Evolutionary conservation across 306 rosid species (phyloP).

Genomic region (Cicer bijugum): DNA sequence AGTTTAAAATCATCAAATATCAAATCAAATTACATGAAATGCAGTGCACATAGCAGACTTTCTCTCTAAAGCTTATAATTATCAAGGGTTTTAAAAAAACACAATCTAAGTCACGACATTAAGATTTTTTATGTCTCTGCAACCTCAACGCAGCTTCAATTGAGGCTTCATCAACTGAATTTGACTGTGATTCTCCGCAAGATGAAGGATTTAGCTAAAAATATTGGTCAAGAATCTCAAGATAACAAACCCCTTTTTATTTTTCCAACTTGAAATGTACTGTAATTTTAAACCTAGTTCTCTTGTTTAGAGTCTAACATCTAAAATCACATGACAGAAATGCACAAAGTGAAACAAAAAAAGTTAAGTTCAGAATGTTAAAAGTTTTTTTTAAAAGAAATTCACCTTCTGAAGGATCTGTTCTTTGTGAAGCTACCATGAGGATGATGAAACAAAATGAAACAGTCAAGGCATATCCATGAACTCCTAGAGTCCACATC

Average conservation of each 20-base stretch:
- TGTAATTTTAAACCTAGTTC: not conserved
- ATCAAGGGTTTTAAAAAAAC: not conserved
- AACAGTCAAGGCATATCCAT: slow-evolving; percentile 54
- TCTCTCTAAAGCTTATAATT: not conserved
- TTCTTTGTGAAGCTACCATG: slow-evolving; percentile 49
- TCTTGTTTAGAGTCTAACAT: slow-evolving; percentile 4
- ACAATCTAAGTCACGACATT: not conserved
- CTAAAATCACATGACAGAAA: slow-evolving; percentile 30
- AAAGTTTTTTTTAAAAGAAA: not conserved
- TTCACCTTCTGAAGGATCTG: slow-evolving; percentile 81
- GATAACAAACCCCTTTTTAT: slow-evolving; percentile 5
- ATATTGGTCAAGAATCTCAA: not conserved
- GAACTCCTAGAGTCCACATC: slow-evolving; percentile 57
- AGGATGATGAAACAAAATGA: slow-evolving; percentile 48
- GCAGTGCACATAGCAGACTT: not conserved
- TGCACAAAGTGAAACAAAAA: slow-evolving; percentile 30
- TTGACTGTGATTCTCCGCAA: not conserved
- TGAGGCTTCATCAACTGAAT: not conserved
- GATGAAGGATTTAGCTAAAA: not conserved
- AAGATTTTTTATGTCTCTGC: not conserved
- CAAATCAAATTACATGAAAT: slow-evolving; percentile 30
- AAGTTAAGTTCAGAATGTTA: not conserved
- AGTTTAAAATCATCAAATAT: slow-evolving; percentile 8
- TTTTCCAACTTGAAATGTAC: slow-evolving; percentile 20
- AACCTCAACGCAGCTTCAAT: not conserved